phyloP scores from a whole-genome alignment of 805 yeast genomes.

The Myxozyma mucilagina region DNA sequence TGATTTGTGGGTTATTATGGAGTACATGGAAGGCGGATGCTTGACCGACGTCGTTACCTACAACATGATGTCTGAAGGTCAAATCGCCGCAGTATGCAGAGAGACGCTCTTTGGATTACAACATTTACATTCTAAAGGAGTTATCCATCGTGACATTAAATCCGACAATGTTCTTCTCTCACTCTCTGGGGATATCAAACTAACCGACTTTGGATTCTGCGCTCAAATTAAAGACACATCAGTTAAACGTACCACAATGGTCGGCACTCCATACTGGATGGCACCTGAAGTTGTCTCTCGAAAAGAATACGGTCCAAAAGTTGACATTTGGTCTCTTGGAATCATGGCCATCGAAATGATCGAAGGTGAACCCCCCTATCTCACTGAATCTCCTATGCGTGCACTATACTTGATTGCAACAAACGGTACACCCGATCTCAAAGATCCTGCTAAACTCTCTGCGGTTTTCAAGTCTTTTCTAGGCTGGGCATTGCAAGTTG shows the following conservation, averaged over 20 bases:
- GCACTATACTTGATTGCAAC: constrained; percentile 94
- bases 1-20: constrained; percentile 94
- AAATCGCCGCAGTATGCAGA: constrained; percentile 91
- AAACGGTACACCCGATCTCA: constrained; percentile 91
- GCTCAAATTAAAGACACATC: constrained; percentile 85
- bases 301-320: constrained; percentile 94
- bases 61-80: constrained; percentile 85
- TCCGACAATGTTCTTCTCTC: constrained; percentile 88
- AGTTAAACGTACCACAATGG: constrained; percentile 94
- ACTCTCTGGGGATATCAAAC: constrained; percentile 81
- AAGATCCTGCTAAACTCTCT: constrained; percentile 80
- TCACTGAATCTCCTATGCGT: constrained; percentile 92
- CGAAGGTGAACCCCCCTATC: constrained; percentile 97
- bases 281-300: constrained; percentile 97
- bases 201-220: constrained; percentile 96
- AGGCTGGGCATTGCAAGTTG: constrained; percentile 76
- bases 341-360: constrained; percentile 98
- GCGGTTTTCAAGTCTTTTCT: constrained; percentile 66
- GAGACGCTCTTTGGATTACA: constrained; percentile 85
- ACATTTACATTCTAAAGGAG: constrained; percentile 87
- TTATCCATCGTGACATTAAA: constrained; percentile 93
- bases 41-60: constrained; percentile 94
- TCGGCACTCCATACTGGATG: constrained; percentile 99
- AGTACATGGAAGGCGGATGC: constrained; percentile 98
- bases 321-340: constrained; percentile 97